Percentiles rank a stretch among this genome's conserved stretches.
Evolutionary conservation across 225 moss, liverwort and hornwort species (phyloP).

Genomic region (Physcomitrium patens): DNA sequence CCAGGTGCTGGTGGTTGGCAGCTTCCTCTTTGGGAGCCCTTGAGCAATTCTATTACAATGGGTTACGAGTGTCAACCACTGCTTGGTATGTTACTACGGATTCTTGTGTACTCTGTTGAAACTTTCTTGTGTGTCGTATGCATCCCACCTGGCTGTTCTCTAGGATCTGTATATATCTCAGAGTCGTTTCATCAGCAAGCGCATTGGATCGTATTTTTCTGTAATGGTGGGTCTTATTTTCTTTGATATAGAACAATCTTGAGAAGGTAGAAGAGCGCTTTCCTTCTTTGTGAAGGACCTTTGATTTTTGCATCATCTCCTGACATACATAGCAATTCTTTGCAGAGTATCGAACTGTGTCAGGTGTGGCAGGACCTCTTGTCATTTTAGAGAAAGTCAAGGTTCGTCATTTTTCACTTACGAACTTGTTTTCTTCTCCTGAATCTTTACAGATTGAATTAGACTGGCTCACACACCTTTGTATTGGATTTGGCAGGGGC

Average conservation of each 20-base stretch:
- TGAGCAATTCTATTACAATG: conserved; percentile 30
- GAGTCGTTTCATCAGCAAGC: background rate
- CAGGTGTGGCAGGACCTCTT: conserved; percentile 60
- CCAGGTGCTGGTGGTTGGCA: conserved; percentile 7
- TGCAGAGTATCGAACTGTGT: conserved; percentile 59
- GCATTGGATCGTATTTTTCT: background rate
- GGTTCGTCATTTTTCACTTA: conserved; percentile 26
- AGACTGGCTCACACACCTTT: background rate
- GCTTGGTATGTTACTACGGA: conserved; percentile 27
- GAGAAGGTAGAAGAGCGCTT: background rate
- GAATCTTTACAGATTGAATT: background rate
- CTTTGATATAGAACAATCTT: background rate
- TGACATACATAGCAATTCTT: background rate
- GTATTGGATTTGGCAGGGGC: conserved; percentile 51
- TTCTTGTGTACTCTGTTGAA: too few relatives aligned
- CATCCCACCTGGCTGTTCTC: background rate
- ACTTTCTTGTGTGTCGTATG: background rate
- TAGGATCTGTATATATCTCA: background rate
- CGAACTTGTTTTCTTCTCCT: background rate
- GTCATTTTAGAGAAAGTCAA: conserved; percentile 64
- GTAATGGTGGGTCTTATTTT: background rate
- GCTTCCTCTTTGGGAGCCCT: conserved; percentile 3
- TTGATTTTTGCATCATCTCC: background rate
- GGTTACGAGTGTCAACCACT: conserved; percentile 55
- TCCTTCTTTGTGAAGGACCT: background rate